These are phyloP conservation scores for Jatropha podagrica DNA, from an alignment of 441 rosid species.

Conservation along the genomic window DNA sequence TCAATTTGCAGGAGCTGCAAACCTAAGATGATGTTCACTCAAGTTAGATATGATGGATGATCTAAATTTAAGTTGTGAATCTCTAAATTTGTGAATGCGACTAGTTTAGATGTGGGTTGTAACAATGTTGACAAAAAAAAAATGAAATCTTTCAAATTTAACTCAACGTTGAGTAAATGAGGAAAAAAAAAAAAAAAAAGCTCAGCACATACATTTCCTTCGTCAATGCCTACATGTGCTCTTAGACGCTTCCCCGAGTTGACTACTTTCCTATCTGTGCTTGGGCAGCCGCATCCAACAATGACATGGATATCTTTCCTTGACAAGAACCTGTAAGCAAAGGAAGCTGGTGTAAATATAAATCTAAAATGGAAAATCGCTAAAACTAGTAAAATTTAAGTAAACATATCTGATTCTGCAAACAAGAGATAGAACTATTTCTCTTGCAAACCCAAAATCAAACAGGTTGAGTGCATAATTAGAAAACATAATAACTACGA, in stretches of 20 bases:
- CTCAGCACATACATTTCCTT: slow-evolving; percentile 55
- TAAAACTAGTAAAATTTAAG: background rate
- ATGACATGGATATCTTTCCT: slow-evolving; percentile 61
- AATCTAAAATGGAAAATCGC: background rate
- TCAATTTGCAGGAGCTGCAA: slow-evolving; percentile 80
- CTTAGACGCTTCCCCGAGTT: slow-evolving; percentile 83
- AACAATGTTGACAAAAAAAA: background rate
- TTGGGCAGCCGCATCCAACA: slow-evolving; percentile 72
- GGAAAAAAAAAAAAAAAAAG: background rate
- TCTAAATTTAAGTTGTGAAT: background rate
- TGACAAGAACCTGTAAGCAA: slow-evolving; percentile 52
- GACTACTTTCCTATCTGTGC: slow-evolving; percentile 76
- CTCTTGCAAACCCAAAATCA: slow-evolving; percentile 25
- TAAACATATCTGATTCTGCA: background rate
- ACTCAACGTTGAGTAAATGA: background rate
- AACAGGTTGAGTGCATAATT: slow-evolving; percentile 35
- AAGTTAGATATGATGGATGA: slow-evolving; percentile 6
- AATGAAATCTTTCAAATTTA: background rate
- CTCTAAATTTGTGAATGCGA: background rate
- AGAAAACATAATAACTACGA: background rate
- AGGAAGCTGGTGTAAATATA: background rate
- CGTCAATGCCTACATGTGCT: slow-evolving; percentile 63
- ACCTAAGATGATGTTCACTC: slow-evolving; percentile 44
- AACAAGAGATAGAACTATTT: background rate
- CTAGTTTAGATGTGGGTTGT: background rate